Conservation (phyloP, 306 rosid genomes). For the Citrullus amarus region DNA sequence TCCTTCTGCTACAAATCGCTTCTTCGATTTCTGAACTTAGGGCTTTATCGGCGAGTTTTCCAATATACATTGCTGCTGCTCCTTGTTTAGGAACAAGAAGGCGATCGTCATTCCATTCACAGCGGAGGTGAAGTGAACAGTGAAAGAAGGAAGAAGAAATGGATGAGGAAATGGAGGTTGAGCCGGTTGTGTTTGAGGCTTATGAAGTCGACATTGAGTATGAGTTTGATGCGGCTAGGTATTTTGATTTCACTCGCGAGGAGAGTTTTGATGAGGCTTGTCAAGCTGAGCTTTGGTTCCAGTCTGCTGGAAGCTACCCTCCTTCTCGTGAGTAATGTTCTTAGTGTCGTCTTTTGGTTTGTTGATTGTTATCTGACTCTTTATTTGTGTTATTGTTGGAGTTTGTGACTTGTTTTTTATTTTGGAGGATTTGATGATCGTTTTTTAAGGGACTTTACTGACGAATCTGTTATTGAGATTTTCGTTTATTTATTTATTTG, state of each 20-base stretch:
- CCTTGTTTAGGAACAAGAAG: neutral
- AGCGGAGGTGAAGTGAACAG: neutral
- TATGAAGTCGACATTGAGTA: slow-evolving; percentile 42
- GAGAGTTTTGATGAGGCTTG: slow-evolving; percentile 36
- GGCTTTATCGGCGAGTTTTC: slow-evolving; percentile 9
- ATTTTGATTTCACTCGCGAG: slow-evolving; percentile 30
- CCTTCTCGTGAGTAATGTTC: slow-evolving; percentile 44
- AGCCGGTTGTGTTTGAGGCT: slow-evolving; percentile 35
- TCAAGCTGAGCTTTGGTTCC: slow-evolving; percentile 46
- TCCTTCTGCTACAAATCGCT: slow-evolving; percentile 5
- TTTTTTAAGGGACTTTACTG: neutral
- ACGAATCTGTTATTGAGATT: neutral
- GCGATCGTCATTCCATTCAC: neutral
- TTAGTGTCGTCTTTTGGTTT: neutral
- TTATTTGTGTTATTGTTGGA: neutral
- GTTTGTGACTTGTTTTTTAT: neutral
- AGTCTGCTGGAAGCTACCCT: slow-evolving; percentile 33
- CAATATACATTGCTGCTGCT: neutral
- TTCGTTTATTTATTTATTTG: neutral
- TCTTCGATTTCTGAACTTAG: slow-evolving; percentile 12
- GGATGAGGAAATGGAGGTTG: slow-evolving; percentile 42
- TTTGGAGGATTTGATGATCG: neutral
- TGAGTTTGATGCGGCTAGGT: slow-evolving; percentile 40
- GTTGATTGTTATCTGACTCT: neutral
- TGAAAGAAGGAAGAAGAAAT: slow-evolving; percentile 11